Conservation (phyloP, 441 rosid species). For the Kokia cookei region DNA sequence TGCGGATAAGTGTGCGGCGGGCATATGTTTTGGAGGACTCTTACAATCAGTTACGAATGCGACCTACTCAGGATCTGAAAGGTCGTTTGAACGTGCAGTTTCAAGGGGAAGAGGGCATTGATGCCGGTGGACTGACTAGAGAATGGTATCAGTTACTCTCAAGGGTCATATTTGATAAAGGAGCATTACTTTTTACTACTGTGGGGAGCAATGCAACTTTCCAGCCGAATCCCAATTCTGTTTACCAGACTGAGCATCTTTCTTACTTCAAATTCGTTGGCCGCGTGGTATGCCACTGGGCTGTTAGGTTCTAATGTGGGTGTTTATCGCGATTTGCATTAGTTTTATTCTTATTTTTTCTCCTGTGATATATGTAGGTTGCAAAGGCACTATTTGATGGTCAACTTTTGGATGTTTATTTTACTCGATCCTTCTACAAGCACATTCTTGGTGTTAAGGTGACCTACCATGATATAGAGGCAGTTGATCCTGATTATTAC, state of each 20-base stretch:
- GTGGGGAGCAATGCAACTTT: slow-evolving; percentile 94
- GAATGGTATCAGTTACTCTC: slow-evolving; percentile 99
- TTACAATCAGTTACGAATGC: slow-evolving; percentile 95
- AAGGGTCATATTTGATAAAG: slow-evolving; percentile 95
- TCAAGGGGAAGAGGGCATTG: slow-evolving; percentile 99
- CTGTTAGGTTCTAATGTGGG: slow-evolving; percentile 6
- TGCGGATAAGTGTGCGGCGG: slow-evolving; percentile 86
- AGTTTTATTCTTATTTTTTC: background rate
- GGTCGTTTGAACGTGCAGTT: slow-evolving; percentile 95
- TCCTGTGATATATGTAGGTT: slow-evolving; percentile 50
- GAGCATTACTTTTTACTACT: slow-evolving; percentile 91
- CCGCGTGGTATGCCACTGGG: slow-evolving; percentile 64
- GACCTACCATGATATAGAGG: slow-evolving; percentile 99
- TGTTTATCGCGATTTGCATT: background rate
- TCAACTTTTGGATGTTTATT: slow-evolving; percentile 98
- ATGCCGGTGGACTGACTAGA: slow-evolving; percentile 98
- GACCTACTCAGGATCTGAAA: slow-evolving; percentile 82
- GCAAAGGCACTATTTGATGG: slow-evolving; percentile 97
- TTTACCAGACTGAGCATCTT: slow-evolving; percentile 94
- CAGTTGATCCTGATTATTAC: slow-evolving; percentile 99
- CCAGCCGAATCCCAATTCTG: slow-evolving; percentile 99
- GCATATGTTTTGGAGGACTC: slow-evolving; percentile 98
- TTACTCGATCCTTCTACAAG: slow-evolving; percentile 95
- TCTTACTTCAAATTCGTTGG: slow-evolving; percentile 98
- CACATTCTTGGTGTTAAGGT: slow-evolving; percentile 96